Evolutionary conservation across 2,329 filamentous ascomycete species (phyloP), one percentile per base, ranked within the genome.

Genomic region (Zymoseptoria pseudotritici): DNA sequence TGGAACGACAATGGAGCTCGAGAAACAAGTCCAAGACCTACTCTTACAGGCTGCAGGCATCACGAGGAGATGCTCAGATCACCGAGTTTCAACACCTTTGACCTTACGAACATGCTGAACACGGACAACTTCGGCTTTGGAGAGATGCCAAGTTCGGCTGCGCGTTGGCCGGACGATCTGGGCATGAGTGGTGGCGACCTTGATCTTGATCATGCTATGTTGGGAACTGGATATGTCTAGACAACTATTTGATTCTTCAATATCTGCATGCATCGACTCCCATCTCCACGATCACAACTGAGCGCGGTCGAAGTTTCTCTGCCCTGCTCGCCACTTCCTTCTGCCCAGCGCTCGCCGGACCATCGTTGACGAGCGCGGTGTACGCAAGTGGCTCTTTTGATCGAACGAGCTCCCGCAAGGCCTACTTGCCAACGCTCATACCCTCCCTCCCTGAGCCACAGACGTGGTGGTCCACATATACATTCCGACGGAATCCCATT

Each of bases 361-460:
- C 49, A 50, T 50, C 22, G 29, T 65, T 49, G 13, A 65, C 63
- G 26, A 66, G 59, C 19, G 21, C 21, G 13, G 62, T 50, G 50
- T 65, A 66, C 19, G 58, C 54, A 13, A 66, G 42, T 26, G 65
- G 63, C 46, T 59, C 51, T 26, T 26, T 60, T 55, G 42, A 65
- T 53, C 53, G 63, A 53, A 24, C 63, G 49, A 17, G 58, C 63
- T 59, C 57, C 61, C n/a, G 36, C 50, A 54, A 66, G 59, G 5
- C 65, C 65, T 13, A 36, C 17, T 58, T 66, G 65, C 65, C 65
- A 66, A n/a, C 65, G 52, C 5, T 61, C 58, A 50, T 62, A 66
- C 5, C 61, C 65, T n/a, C 5, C 61, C 65, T n/a, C n/a, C 26
- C 20, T 59, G 63, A 17, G 49, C 26, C 29, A 66, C 60, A 46